Evolutionary conservation across 208 protist genomes (phyloP), one percentile per base, ranked within the genome.

Genomic region (Wallacemonas collosoma): DNA sequence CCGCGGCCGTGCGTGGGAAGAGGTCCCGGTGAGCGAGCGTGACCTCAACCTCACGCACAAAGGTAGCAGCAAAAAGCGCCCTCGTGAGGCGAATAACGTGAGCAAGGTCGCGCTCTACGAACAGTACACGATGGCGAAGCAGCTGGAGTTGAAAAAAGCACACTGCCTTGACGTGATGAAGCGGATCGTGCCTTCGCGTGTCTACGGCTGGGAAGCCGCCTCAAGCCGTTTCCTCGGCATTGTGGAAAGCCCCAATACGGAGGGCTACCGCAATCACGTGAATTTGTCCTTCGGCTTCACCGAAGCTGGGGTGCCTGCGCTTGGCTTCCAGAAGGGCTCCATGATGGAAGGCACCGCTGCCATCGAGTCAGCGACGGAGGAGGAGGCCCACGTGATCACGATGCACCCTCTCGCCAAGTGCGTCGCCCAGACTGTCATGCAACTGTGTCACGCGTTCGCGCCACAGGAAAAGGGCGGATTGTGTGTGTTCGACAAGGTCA

Each of bases 241-340:
- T 39, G 35, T 96, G 12, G 58, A 71, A 62, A 96, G 93, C 61
- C 94, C 95, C 2, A 45, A 74, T 1, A 77, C 70, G 36, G 70
- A 81, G 60, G 87, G 93, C 15, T 98, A 98, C 79, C 89, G 97
- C 60, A 98, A 98, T 64, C 97, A 98, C 80, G 85, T 90, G 36
- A 86, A 95, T 65, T 81, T 98, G 26, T 90, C 93, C 26, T 95
- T 95, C 73, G 97, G 95, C n/a, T 75, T 71, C 47, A 76, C 81
- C 55, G 74, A 76, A 0, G 55, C 73, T 43, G 90, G 93, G 35
- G 75, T 67, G 15, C 79, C 89, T 2, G 76, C 82, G 12, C 73
- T 93, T 63, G 87, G 87, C 35, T 94, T 93, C 64, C 55, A 84
- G n/a, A 85, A 82, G 38, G 94, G 91, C 58, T 69, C 90, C 3